Evolutionary conservation across 2,329 filamentous ascomycete genomes (phyloP), one percentile per base, ranked within the genome.

Genomic region (Colletotrichum neosansevieriae): DNA sequence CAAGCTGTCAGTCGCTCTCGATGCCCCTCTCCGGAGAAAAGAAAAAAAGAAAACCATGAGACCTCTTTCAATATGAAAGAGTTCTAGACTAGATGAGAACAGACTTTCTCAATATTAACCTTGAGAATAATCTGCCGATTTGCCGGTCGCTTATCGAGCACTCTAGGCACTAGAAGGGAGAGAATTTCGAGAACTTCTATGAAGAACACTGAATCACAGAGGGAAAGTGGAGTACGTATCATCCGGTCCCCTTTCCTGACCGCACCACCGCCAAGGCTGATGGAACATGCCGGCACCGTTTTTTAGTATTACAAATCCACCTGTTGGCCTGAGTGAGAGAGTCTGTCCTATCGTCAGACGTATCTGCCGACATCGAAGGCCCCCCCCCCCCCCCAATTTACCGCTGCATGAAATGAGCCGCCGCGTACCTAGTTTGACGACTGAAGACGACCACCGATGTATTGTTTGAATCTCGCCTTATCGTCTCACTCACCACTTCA

Each of bases 271-370:
- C 49, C 21, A 42, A 53, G 42, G 42, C 50, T 44, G 24, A 50
- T 63, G 51, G 58, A 63, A 45, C 24, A 21, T 51, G 29, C 36
- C 19, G 36, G 63, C 5, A 19, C 64, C 51, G 17, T 15, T 67
- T 67, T 67, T 58, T 19, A 64, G 61, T 65, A 68, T 68, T 65
- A 65, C 60, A 65, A 68, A 68, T 68, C 65, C 32, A 24, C 12
- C 12, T 36, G 47, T 58, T 47, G 49, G 32, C 29, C 34, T 54
- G 17, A n/a, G n/a, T n/a, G n/a, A n/a, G n/a, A n/a, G n/a, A 2
- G 29, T 6, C 29, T 7, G 29, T 29, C 3, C 6, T 7, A 29
- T 29, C 7, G 29, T 29, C 29, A n/a, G n/a, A n/a, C n/a, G n/a
- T 9, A 7, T 7, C 29, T 29, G 29, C 10, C n/a, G 40, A 32